These are phyloP conservation scores for Daedalea quercina DNA, from an alignment of 768 basidiomycete species.

Conservation along the genomic window DNA sequence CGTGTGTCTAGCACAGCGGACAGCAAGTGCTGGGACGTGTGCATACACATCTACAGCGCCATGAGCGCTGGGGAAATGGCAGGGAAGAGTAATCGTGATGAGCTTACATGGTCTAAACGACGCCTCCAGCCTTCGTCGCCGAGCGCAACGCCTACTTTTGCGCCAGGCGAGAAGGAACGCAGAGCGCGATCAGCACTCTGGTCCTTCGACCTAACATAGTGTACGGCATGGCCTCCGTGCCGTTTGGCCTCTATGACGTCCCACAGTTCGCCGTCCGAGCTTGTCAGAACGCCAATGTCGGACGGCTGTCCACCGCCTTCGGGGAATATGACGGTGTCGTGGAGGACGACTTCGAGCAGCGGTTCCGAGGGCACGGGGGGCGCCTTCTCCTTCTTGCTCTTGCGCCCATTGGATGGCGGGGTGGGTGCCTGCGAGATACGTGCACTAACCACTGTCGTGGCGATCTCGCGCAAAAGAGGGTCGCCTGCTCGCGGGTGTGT, in stretches of 20 bases:
- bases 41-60: slow-evolving; percentile 62
- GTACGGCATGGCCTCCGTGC: slow-evolving; percentile 67
- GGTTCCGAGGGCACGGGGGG: slow-evolving; percentile 41
- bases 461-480: slow-evolving; percentile 54
- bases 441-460: slow-evolving; percentile 49
- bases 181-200: slow-evolving; percentile 36
- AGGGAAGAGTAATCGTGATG: neutral
- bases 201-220: slow-evolving; percentile 48
- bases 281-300: slow-evolving; percentile 55
- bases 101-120: slow-evolving; percentile 67
- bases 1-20: slow-evolving; percentile 70
- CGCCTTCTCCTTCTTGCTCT: slow-evolving; percentile 46
- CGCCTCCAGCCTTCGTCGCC: slow-evolving; percentile 55
- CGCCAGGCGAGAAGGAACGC: slow-evolving; percentile 43
- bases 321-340: slow-evolving; percentile 77
- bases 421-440: slow-evolving; percentile 38
- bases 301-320: slow-evolving; percentile 81
- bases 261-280: slow-evolving; percentile 40
- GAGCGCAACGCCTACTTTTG: slow-evolving; percentile 44
- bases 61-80: neutral
- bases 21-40: slow-evolving; percentile 79
- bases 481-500: slow-evolving; percentile 40
- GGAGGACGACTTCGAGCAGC: slow-evolving; percentile 59
- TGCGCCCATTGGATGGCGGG: slow-evolving; percentile 24
- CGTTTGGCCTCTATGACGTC: slow-evolving; percentile 61